Percentiles rank a stretch among this genome's conserved stretches.
These are phyloP conservation scores for Agaricus subrufescens DNA, from an alignment of 768 basidiomycete genomes.

Conservation along the genomic window DNA sequence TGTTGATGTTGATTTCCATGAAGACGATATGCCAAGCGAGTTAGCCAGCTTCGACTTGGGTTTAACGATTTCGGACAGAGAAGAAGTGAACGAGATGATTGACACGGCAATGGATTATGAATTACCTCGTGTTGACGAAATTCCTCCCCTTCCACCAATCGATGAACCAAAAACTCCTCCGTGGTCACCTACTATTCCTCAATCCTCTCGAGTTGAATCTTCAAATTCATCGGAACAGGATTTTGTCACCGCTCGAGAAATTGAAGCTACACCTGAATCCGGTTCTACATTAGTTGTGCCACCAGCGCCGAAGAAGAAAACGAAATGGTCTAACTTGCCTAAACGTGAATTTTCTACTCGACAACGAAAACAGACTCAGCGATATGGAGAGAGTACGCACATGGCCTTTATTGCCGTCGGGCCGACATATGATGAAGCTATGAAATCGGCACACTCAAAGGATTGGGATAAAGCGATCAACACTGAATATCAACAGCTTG, in stretches of 20 bases:
- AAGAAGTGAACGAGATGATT: too few relatives aligned
- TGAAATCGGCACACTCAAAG: not conserved
- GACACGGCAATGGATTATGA: not conserved
- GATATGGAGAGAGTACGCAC: not conserved
- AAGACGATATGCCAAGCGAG: not conserved
- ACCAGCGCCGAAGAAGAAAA: not conserved
- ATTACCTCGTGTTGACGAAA: too few relatives aligned
- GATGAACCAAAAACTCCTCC: too few relatives aligned
- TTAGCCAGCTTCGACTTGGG: too few relatives aligned
- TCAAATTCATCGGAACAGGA: too few relatives aligned
- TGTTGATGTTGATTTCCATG: not conserved
- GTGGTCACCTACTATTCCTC: too few relatives aligned
- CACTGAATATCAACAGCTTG: conserved; percentile 8
- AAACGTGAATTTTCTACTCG: not conserved
- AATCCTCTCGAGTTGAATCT: too few relatives aligned
- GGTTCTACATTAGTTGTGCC: too few relatives aligned
- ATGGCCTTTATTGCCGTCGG: not conserved
- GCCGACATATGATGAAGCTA: not conserved
- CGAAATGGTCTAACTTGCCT: conserved; percentile 9
- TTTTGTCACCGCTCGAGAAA: too few relatives aligned
- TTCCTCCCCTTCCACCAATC: too few relatives aligned
- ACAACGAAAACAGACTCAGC: not conserved
- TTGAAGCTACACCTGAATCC: too few relatives aligned
- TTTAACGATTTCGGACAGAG: too few relatives aligned
- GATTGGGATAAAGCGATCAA: conserved; percentile 15